Percentiles rank a stretch among this genome's conserved stretches.
Evolutionary conservation across 352 stramenopile genomes (phyloP).

Genomic region (Pythium pyrilobum): DNA sequence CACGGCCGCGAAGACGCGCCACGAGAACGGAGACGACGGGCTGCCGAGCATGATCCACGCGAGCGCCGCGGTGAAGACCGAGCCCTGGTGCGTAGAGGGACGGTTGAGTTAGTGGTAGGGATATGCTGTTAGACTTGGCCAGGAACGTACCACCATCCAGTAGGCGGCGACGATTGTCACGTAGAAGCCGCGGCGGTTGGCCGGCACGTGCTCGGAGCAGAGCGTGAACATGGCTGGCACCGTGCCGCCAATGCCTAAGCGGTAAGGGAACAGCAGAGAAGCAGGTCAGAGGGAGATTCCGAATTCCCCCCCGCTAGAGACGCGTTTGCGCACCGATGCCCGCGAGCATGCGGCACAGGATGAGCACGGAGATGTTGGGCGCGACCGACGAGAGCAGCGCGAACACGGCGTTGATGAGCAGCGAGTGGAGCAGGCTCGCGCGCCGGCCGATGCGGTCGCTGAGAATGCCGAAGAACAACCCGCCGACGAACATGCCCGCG

Average conservation of each 20-base stretch:
- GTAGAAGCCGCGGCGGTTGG: slow-evolving; percentile 63
- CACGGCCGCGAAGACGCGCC: slow-evolving; percentile 72
- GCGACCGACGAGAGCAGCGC: slow-evolving; percentile 69
- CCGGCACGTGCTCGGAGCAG: slow-evolving; percentile 84
- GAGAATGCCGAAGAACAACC: slow-evolving; percentile 65
- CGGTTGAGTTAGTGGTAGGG: no score
- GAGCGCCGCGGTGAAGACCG: slow-evolving; percentile 73
- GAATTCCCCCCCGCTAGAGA: neutral
- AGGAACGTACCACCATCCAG: slow-evolving; percentile 78
- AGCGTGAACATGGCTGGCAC: slow-evolving; percentile 86
- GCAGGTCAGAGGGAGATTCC: neutral
- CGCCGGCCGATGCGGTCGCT: slow-evolving; percentile 77
- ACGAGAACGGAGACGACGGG: slow-evolving; percentile 38
- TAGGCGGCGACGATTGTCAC: slow-evolving; percentile 86
- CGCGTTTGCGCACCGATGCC: slow-evolving; percentile 39
- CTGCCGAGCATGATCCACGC: slow-evolving; percentile 81
- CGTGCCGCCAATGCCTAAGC: slow-evolving; percentile 82
- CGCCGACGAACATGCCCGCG: slow-evolving; percentile 87
- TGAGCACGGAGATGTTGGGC: slow-evolving; percentile 58
- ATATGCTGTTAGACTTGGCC: no score
- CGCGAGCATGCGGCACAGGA: slow-evolving; percentile 50
- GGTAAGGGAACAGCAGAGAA: neutral
- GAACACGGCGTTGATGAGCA: slow-evolving; percentile 79
- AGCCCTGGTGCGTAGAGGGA: no score
- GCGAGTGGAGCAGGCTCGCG: slow-evolving; percentile 61